Evolutionary conservation across 2,329 filamentous ascomycete genomes (phyloP), one percentile per base, ranked within the genome.

Genomic region (Parastagonospora avenae): DNA sequence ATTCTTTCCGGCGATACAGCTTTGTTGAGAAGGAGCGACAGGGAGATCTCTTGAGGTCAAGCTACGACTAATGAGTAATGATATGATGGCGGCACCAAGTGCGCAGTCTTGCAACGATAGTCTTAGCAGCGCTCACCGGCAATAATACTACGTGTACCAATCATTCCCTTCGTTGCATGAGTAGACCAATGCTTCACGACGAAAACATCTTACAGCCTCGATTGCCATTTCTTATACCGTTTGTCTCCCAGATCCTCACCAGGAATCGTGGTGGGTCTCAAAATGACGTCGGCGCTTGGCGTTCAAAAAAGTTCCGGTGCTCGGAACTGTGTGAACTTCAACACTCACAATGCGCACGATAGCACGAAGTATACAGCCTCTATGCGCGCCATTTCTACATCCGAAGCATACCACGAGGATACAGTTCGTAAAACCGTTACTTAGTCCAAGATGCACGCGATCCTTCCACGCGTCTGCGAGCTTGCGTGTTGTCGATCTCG

Each of bases 1-100:
- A 52, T 96, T 87, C 72, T 94, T 95, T 66, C 90, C 91, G 7
- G 83, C 87, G 2, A 75, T 87, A 27, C 81, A 88, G 38, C 51
- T 57, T n/a, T 58, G 68, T 36, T 71, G 43, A 8, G 27, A 27
- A 31, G 1, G 2, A 14, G 6, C 24, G n/a, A 4, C 11, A 8
- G 29, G 32, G 42, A 12, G 19, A 14, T 46, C 19, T 32, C 16
- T 14, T 32, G 10, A n/a, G 4, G 16, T 33, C 16, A 24, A 38
- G 16, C 11, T 16, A 4, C 5, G 24, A 5, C 19, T 30, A n/a
- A 35, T 16, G 40, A 40, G 4, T 40, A 12, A 35, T 35, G 40
- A 49, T 24, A 24, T 16, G 1, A 37, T 9, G 32, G 33, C 14
- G 14, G 30, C 29, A 33, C 19, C 19, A 24, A 24, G 19, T 24